Evolutionary conservation across 1,284 basidiomycete genomes (phyloP).

Genomic region (Rhodotorula sp.): DNA sequence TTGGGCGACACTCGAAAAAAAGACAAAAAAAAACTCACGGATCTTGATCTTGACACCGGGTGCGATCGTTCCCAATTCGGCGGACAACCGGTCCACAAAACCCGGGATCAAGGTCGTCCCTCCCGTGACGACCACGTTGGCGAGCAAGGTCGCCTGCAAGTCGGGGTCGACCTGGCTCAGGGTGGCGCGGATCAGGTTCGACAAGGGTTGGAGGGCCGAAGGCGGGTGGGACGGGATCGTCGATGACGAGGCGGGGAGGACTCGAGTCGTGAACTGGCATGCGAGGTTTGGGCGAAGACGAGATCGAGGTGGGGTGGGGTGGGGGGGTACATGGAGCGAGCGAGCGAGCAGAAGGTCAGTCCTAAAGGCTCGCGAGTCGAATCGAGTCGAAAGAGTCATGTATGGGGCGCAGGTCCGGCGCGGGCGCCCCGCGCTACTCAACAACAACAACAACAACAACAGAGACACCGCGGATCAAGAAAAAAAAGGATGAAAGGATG

Average conservation of each 20-base stretch:
- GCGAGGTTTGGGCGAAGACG: constrained; percentile 9
- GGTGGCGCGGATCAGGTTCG: constrained; percentile 48
- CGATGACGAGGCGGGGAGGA: constrained; percentile 56
- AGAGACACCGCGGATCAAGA: no score
- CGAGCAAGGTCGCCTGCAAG: constrained; percentile 79
- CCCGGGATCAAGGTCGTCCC: constrained; percentile 84
- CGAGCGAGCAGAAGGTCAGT: no score
- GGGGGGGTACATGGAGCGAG: no score
- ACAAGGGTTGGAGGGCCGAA: constrained; percentile 75
- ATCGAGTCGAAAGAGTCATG: not conserved
- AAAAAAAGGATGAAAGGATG: no score
- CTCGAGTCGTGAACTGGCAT: constrained; percentile 44
- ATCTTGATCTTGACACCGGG: constrained; percentile 57
- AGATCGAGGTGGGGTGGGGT: no score
- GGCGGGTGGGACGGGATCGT: constrained; percentile 62
- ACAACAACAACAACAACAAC: no score
- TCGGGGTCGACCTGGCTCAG: constrained; percentile 73
- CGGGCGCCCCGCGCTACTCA: no score
- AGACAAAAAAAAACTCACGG: constrained; percentile 55
- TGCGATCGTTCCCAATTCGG: constrained; percentile 73
- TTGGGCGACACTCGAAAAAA: not conserved
- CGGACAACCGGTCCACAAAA: constrained; percentile 76
- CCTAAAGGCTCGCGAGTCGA: not conserved
- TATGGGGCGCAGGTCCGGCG: constrained; percentile 14
- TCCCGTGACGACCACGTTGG: constrained; percentile 92